A percentile compares a stretch with the other conserved stretches of the same genome.
phyloP scores from a whole-genome alignment of 2,329 filamentous ascomycete species.

The Penicillium sp. region DNA sequence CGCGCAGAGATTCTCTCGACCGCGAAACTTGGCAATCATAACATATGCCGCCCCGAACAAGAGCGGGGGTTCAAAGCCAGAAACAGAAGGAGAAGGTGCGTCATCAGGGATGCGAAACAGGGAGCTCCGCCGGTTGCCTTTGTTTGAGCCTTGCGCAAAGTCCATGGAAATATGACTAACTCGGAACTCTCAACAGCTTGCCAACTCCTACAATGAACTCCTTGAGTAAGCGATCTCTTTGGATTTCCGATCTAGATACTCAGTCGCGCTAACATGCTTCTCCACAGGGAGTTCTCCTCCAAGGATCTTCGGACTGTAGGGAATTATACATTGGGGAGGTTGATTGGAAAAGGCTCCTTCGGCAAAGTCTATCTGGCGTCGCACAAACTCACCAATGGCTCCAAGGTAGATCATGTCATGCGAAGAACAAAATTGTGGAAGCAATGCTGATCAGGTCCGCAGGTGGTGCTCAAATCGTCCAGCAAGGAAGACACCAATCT shows the following conservation, averaged over 20 bases:
- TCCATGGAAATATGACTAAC: constrained; percentile 16
- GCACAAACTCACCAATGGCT: constrained; percentile 97
- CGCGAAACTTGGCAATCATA: constrained; percentile 29
- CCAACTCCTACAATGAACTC: constrained; percentile 93
- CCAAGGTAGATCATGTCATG: constrained; percentile 63
- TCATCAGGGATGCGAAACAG: constrained; percentile 7
- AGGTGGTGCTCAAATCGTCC: constrained; percentile 98
- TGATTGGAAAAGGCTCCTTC: constrained; percentile 97
- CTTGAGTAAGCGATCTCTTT: constrained; percentile 68
- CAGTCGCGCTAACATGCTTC: constrained; percentile 13
- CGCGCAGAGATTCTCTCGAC: constrained; percentile 23
- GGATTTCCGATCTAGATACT: constrained; percentile 1
- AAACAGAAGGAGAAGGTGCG: constrained; percentile 60
- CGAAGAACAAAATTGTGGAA: background rate
- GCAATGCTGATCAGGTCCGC: constrained; percentile 17
- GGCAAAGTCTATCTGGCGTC: constrained; percentile 95
- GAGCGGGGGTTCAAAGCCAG: constrained; percentile 57
- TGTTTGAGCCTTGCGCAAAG: background rate
- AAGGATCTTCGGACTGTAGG: constrained; percentile 89
- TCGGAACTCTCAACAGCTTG: constrained; percentile 63
- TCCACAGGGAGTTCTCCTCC: constrained; percentile 81
- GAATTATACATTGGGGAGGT: constrained; percentile 85
- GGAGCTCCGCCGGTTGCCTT: background rate
- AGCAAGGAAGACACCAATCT: constrained; percentile 95
- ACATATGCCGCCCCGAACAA: constrained; percentile 48